Evolutionary conservation across 306 rosid species (phyloP).

Genomic region (Fragaria iinumae): DNA sequence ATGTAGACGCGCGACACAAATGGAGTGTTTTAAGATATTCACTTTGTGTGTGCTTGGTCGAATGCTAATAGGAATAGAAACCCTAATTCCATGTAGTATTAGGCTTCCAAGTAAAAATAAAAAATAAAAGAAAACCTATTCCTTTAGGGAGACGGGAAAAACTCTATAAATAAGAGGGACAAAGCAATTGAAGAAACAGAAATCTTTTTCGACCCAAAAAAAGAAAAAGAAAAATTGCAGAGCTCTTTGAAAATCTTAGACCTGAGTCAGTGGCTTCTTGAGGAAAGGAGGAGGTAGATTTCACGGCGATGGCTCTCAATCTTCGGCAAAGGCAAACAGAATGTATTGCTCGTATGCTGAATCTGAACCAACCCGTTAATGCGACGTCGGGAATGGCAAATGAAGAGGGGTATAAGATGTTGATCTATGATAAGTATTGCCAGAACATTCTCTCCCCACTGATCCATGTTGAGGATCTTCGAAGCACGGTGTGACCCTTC

Average conservation of each 20-base stretch:
- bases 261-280: neutral
- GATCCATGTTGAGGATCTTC: conserved; percentile 88
- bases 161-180: too few relatives aligned
- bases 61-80: too few relatives aligned
- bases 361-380: conserved; percentile 82
- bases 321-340: conserved; percentile 72
- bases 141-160: too few relatives aligned
- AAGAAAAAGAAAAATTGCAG: neutral
- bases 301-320: conserved; percentile 53
- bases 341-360: conserved; percentile 83
- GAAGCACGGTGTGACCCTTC: conserved; percentile 91
- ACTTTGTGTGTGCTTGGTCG: too few relatives aligned
- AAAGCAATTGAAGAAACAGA: neutral
- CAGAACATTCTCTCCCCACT: conserved; percentile 84
- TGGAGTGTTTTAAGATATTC: too few relatives aligned
- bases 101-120: too few relatives aligned
- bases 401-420: conserved; percentile 90
- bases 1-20: too few relatives aligned
- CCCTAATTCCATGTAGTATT: too few relatives aligned
- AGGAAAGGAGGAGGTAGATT: conserved; percentile 5
- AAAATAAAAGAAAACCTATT: too few relatives aligned
- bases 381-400: conserved; percentile 60
- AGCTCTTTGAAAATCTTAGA: neutral
- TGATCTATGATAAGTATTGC: conserved; percentile 83
- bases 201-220: neutral